These are phyloP conservation scores for Termitomyces sp. DNA, from an alignment of 768 basidiomycete species.

Conservation along the genomic window DNA sequence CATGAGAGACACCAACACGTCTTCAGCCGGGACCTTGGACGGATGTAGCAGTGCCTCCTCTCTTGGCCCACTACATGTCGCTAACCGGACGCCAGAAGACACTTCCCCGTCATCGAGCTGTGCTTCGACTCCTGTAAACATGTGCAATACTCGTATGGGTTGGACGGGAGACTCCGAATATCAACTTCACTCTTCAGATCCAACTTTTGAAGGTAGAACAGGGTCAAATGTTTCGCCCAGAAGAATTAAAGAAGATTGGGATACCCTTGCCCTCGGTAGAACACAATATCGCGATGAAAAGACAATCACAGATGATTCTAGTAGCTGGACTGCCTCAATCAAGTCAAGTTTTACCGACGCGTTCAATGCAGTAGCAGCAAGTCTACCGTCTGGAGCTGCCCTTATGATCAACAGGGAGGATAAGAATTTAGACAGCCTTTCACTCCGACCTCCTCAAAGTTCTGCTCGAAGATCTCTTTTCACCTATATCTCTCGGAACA, in stretches of 20 bases:
- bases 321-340: constrained; percentile 35
- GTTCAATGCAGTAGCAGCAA: constrained; percentile 44
- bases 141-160: constrained; percentile 2
- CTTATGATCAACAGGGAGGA: constrained; percentile 5
- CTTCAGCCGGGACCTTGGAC: constrained; percentile 15
- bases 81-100: constrained; percentile 45
- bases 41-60: constrained; percentile 25
- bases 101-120: constrained; percentile 28
- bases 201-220: constrained; percentile 23
- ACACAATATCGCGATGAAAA: neutral
- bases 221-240: constrained; percentile 16
- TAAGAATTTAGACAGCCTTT: constrained; percentile 17
- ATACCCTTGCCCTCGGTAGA: constrained; percentile 20
- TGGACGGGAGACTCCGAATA: constrained; percentile 6
- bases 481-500: constrained; percentile 10
- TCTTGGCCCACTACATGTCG: constrained; percentile 40
- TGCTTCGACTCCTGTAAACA: constrained; percentile 17
- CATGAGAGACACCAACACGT: constrained; percentile 12
- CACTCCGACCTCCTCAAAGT: constrained; percentile 17
- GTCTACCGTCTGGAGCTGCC: constrained; percentile 18
- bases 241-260: constrained; percentile 2
- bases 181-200: constrained; percentile 25
- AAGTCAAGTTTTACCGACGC: constrained; percentile 40
- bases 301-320: constrained; percentile 14
- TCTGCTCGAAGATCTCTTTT: constrained; percentile 11